Evolutionary conservation across 73 alveolate species (phyloP).

Genomic region (Stentor roeselii): DNA sequence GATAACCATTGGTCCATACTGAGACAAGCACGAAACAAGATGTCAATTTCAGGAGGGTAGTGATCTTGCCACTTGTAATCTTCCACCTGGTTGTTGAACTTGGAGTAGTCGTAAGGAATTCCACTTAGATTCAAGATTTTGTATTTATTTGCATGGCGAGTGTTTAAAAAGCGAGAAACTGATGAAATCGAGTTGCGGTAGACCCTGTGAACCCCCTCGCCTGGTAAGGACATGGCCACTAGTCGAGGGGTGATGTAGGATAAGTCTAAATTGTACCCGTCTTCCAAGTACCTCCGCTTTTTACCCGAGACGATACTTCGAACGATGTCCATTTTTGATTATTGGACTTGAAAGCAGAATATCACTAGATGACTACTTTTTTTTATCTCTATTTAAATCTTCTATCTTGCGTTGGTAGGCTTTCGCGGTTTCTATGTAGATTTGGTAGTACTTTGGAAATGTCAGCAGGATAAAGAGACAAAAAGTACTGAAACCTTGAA

Average conservation of each 20-base stretch:
- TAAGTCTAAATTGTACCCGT: conserved; percentile 63
- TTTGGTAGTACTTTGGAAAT: not conserved
- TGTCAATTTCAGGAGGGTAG: not conserved
- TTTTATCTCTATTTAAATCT: no score
- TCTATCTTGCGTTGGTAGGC: no score
- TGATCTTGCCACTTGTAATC: not conserved
- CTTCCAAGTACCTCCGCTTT: conserved; percentile 54
- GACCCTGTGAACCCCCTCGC: conserved; percentile 68
- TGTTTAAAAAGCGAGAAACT: not conserved
- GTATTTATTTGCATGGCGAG: not conserved
- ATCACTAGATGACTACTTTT: no score
- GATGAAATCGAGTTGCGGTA: conserved; percentile 67
- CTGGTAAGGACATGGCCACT: conserved; percentile 86
- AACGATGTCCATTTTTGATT: no score
- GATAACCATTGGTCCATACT: not conserved
- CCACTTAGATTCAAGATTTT: conserved; percentile 9
- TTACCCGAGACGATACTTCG: conserved; percentile 51
- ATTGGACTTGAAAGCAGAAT: no score
- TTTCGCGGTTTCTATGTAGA: not conserved
- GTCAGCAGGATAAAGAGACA: not conserved
- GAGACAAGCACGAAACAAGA: not conserved
- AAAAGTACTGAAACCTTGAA: not conserved
- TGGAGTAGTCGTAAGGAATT: conserved; percentile 16
- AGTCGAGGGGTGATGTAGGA: conserved; percentile 70
- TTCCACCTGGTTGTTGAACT: not conserved